Percentiles rank a stretch among this genome's conserved stretches.
Conservation (phyloP, 768 basidiomycete genomes). For the Mycena galericulata region DNA sequence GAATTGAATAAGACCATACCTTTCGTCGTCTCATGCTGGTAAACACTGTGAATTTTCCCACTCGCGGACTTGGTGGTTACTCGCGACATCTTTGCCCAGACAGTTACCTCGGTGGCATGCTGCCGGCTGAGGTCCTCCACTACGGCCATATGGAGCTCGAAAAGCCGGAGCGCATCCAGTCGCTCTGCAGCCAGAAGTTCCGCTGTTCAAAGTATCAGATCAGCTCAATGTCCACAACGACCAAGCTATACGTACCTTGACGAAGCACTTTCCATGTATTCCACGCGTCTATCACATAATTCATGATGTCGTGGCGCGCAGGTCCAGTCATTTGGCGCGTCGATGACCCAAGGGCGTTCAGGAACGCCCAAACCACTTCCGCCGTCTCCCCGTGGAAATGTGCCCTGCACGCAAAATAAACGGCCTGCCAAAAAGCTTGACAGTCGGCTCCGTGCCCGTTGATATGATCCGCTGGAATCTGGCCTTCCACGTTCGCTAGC, state of each 20-base stretch:
- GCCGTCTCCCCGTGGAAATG: slow-evolving; percentile 29
- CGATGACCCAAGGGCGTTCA: slow-evolving; percentile 18
- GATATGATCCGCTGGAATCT: slow-evolving; percentile 28
- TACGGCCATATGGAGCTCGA: slow-evolving; percentile 21
- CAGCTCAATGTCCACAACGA: no score
- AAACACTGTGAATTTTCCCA: slow-evolving; percentile 1
- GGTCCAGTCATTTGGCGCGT: slow-evolving; percentile 25
- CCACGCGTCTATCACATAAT: slow-evolving; percentile 23
- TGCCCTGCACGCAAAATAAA: slow-evolving; percentile 23
- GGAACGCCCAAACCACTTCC: slow-evolving; percentile 23
- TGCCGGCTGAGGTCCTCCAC: slow-evolving; percentile 17
- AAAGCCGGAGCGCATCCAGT: slow-evolving; percentile 7
- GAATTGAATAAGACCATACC: neutral
- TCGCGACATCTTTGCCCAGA: slow-evolving; percentile 2
- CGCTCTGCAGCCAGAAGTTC: slow-evolving; percentile 16
- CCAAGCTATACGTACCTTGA: neutral
- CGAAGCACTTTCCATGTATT: slow-evolving; percentile 12
- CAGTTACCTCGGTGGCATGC: slow-evolving; percentile 10
- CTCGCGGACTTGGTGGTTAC: neutral
- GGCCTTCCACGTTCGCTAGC: slow-evolving; percentile 3
- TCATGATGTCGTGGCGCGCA: slow-evolving; percentile 17
- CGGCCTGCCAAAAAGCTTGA: slow-evolving; percentile 14
- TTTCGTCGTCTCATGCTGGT: slow-evolving; percentile 9
- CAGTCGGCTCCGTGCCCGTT: slow-evolving; percentile 13
- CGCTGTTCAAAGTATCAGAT: no score